Percentiles rank a stretch among this genome's conserved stretches.
phyloP scores from a whole-genome alignment of 1,139 yeast genomes.

The Geotrichum klebahnii region DNA sequence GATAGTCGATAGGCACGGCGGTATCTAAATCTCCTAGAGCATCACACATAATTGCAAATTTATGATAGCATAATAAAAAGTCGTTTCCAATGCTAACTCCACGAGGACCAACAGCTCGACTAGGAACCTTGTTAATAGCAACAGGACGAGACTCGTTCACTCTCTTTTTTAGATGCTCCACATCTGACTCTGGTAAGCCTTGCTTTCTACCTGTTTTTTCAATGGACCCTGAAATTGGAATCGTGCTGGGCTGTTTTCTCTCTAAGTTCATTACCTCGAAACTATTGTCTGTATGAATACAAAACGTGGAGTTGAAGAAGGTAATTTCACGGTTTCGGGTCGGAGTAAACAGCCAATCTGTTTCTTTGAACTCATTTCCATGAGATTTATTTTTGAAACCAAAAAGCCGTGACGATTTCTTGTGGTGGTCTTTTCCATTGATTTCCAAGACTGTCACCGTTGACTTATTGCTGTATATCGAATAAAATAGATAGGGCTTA shows the following conservation, averaged over 20 bases:
- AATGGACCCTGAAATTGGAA: conserved; percentile 8
- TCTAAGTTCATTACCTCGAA: conserved; percentile 19
- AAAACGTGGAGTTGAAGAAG: conserved; percentile 20
- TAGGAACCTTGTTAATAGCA: conserved; percentile 14
- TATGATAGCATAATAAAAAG: conserved; percentile 20
- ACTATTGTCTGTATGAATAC: conserved; percentile 18
- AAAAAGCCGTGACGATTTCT: conserved; percentile 11
- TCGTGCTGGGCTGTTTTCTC: conserved; percentile 12
- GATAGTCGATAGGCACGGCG: conserved; percentile 14
- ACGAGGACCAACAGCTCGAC: conserved; percentile 3
- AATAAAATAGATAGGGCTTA: conserved; percentile 16
- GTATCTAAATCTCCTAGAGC: conserved; percentile 16
- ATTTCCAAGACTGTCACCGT: conserved; percentile 17
- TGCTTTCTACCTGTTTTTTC: neutral
- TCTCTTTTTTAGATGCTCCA: neutral
- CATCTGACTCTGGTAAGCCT: conserved; percentile 7
- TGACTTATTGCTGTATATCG: conserved; percentile 13
- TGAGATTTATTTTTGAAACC: conserved; percentile 9
- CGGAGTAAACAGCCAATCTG: conserved; percentile 19
- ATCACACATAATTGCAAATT: conserved; percentile 21
- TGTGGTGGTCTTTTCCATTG: conserved; percentile 7
- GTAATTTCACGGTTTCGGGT: conserved; percentile 18
- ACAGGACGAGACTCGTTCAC: conserved; percentile 11
- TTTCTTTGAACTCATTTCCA: conserved; percentile 13
- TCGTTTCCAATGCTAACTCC: conserved; percentile 7